Percentiles rank a stretch among this genome's conserved stretches.
Evolutionary conservation across 805 yeast genomes (phyloP).

Genomic region (Starmera quercuum): DNA sequence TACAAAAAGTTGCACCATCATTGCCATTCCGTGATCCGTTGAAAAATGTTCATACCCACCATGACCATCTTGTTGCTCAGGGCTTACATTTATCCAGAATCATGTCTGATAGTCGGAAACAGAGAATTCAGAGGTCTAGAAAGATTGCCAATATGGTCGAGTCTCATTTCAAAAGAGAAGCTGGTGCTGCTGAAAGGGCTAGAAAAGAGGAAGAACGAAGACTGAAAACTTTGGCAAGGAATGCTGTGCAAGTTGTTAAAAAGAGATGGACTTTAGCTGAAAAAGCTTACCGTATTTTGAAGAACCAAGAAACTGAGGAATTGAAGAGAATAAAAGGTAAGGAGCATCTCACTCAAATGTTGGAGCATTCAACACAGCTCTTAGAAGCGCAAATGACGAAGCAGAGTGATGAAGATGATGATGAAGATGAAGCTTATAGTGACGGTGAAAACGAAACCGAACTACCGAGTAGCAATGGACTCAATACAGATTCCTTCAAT

Average conservation of each 20-base stretch:
- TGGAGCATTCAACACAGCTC: slow-evolving; percentile 86
- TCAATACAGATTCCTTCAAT: slow-evolving; percentile 27
- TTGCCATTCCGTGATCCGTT: slow-evolving; percentile 41
- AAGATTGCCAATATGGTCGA: slow-evolving; percentile 80
- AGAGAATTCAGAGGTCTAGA: slow-evolving; percentile 59
- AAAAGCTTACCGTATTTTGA: slow-evolving; percentile 67
- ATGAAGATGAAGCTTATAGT: slow-evolving; percentile 3
- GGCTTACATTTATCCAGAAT: slow-evolving; percentile 65
- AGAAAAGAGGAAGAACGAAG: slow-evolving; percentile 69
- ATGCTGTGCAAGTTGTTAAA: slow-evolving; percentile 76
- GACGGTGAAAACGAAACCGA: slow-evolving; percentile 11
- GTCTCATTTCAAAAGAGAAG: slow-evolving; percentile 73
- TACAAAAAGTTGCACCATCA: slow-evolving; percentile 33
- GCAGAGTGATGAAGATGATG: slow-evolving; percentile 19
- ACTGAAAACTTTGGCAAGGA: slow-evolving; percentile 63
- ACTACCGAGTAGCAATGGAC: slow-evolving; percentile 17
- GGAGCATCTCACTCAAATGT: slow-evolving; percentile 77
- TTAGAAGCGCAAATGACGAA: slow-evolving; percentile 74
- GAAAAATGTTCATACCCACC: slow-evolving; percentile 40
- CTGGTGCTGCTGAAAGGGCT: slow-evolving; percentile 83
- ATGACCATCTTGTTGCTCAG: slow-evolving; percentile 72
- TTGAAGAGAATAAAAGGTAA: slow-evolving; percentile 75
- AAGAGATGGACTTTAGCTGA: slow-evolving; percentile 89
- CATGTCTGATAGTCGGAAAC: slow-evolving; percentile 56
- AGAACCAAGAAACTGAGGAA: slow-evolving; percentile 72